A percentile compares a stretch with the other conserved stretches of the same genome.
phyloP scores from a whole-genome alignment of 495 filamentous ascomycete species.

The Lasiosphaeris hirsuta region DNA sequence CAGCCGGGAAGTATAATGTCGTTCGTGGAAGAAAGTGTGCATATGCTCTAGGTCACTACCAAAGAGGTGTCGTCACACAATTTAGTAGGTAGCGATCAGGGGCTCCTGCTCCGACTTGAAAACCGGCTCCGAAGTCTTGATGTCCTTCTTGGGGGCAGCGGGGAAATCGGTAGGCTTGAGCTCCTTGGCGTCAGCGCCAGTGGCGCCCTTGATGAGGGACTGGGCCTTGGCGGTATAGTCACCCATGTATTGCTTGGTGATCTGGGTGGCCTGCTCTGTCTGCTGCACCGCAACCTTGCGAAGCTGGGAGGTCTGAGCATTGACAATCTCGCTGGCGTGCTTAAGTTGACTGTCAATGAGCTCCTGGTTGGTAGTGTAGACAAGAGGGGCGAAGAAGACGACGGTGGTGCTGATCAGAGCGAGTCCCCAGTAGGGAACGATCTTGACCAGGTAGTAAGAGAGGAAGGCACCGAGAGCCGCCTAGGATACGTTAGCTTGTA shows the following conservation, averaged over 20 bases:
- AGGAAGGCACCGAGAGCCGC: constrained; percentile 62
- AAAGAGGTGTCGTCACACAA: constrained; percentile 1
- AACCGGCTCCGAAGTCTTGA: constrained; percentile 11
- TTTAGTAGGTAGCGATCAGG: constrained; percentile 31
- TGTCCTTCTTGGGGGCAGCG: constrained; percentile 52
- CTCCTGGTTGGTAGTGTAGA: constrained; percentile 92
- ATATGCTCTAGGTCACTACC: not conserved
- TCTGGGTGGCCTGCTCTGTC: constrained; percentile 68
- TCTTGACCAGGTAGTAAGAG: constrained; percentile 90
- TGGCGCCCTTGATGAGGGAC: constrained; percentile 53
- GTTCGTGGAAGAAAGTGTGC: constrained; percentile 2
- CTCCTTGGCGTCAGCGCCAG: constrained; percentile 43
- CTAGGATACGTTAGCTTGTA: constrained; percentile 20
- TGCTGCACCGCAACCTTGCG: constrained; percentile 77
- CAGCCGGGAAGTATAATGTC: constrained; percentile 11
- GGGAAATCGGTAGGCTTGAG: constrained; percentile 55
- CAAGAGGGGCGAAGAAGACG: constrained; percentile 79
- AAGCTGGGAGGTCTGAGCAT: constrained; percentile 77
- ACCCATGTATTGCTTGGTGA: constrained; percentile 75
- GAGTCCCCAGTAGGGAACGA: constrained; percentile 91
- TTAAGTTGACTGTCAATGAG: constrained; percentile 82
- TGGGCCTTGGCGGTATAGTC: constrained; percentile 86
- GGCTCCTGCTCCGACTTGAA: constrained; percentile 36
- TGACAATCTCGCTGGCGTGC: constrained; percentile 66
- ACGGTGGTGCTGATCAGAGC: constrained; percentile 70